phyloP scores from a whole-genome alignment of 805 yeast genomes.

The Candida broadrunensis region DNA sequence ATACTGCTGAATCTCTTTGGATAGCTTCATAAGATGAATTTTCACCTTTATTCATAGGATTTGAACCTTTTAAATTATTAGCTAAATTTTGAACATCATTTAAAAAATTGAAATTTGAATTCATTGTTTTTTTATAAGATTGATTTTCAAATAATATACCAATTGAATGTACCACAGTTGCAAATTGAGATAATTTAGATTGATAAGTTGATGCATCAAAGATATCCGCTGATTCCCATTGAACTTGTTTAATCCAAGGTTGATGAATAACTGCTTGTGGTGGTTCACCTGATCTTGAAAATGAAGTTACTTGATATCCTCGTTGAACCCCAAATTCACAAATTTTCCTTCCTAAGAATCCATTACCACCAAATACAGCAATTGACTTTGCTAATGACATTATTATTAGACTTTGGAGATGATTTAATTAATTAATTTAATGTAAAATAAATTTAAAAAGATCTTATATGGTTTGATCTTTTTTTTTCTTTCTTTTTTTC shows the following conservation, averaged over 20 bases:
- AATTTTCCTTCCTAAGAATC: conserved; percentile 68
- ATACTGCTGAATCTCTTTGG: conserved; percentile 67
- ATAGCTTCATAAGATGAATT: conserved; percentile 56
- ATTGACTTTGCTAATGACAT: conserved; percentile 21
- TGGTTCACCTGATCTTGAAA: conserved; percentile 62
- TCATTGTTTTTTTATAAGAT: conserved; percentile 58
- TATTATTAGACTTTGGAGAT: too few relatives aligned
- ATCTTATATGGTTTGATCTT: too few relatives aligned
- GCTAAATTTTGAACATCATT: conserved; percentile 29
- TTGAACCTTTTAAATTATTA: conserved; percentile 44
- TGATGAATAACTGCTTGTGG: conserved; percentile 28
- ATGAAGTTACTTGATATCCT: conserved; percentile 66
- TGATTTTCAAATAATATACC: conserved; percentile 74
- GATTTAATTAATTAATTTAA: too few relatives aligned
- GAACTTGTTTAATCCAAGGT: conserved; percentile 56
- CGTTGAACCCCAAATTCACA: conserved; percentile 63
- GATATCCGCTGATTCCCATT: conserved; percentile 67
- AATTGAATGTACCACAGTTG: conserved; percentile 77
- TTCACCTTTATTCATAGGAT: conserved; percentile 56
- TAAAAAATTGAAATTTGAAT: conserved; percentile 35
- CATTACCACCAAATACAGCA: conserved; percentile 85
- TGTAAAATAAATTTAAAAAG: too few relatives aligned
- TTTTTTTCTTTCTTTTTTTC: too few relatives aligned
- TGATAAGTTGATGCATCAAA: conserved; percentile 61
- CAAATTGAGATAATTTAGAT: conserved; percentile 43